These are phyloP conservation scores for Thraustotheca clavata DNA, from an alignment of 352 stramenopile genomes.

Conservation along the genomic window DNA sequence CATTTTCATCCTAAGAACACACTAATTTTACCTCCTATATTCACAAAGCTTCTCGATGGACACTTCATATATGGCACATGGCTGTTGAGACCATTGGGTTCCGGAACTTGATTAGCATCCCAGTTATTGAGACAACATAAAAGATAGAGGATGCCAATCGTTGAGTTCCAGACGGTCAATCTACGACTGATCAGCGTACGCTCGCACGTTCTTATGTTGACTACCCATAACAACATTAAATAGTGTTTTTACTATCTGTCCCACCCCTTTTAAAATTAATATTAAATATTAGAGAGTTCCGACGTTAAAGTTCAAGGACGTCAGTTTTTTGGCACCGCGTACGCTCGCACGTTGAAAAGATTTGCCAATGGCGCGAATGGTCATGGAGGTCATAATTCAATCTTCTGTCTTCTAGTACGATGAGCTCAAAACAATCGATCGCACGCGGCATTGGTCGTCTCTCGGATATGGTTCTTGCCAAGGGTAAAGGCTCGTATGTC, in stretches of 20 bases:
- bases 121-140: too few relatives aligned
- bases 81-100: too few relatives aligned
- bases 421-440: conserved; percentile 23
- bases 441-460: conserved; percentile 72
- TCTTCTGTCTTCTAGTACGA: neutral
- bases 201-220: too few relatives aligned
- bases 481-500: conserved; percentile 81
- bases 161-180: neutral
- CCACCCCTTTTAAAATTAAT: neutral
- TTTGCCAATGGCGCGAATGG: neutral
- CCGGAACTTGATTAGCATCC: too few relatives aligned
- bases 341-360: conserved; percentile 12
- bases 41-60: too few relatives aligned
- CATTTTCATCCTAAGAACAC: too few relatives aligned
- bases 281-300: neutral
- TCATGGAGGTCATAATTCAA: neutral
- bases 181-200: neutral
- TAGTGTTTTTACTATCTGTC: neutral
- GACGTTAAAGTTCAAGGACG: neutral
- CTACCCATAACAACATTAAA: too few relatives aligned
- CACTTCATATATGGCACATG: too few relatives aligned
- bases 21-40: too few relatives aligned
- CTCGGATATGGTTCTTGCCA: conserved; percentile 75
- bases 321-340: conserved; percentile 1
- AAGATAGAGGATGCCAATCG: too few relatives aligned